Conservation (phyloP, 345 rosid species). For the Salix arbutifolia region DNA sequence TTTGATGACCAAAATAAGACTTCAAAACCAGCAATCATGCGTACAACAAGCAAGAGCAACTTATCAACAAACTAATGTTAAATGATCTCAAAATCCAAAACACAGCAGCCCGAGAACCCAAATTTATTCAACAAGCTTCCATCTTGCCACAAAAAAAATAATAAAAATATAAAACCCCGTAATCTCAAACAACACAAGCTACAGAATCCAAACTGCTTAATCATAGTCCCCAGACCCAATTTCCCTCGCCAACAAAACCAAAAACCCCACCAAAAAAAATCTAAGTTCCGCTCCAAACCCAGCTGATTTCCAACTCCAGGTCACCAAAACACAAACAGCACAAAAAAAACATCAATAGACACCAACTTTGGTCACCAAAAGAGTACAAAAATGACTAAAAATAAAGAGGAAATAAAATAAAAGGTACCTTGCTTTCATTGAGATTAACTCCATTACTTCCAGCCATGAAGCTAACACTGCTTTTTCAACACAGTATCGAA, state of each 20-base stretch:
- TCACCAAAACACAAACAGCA: constrained; percentile 11
- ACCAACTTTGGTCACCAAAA: neutral
- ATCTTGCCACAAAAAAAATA: constrained; percentile 3
- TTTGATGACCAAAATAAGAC: neutral
- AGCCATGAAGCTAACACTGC: constrained; percentile 44
- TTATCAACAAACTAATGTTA: neutral
- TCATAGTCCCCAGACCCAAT: neutral
- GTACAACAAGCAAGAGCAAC: neutral
- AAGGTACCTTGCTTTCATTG: constrained; percentile 66
- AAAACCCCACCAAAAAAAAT: neutral
- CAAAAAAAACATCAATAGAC: constrained; percentile 13
- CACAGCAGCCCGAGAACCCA: neutral
- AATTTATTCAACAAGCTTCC: constrained; percentile 1
- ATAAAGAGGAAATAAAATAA: neutral
- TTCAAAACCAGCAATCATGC: neutral
- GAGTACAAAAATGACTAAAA: neutral
- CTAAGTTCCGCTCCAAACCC: neutral
- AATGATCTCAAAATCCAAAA: constrained; percentile 8
- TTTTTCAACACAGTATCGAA: neutral
- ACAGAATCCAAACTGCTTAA: neutral
- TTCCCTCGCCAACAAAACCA: neutral
- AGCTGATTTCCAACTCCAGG: constrained; percentile 15
- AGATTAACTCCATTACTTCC: constrained; percentile 60
- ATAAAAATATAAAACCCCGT: neutral
- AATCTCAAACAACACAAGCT: constrained; percentile 5